Conservation (phyloP, 345 rosid species). For the Euphorbia lathyris region DNA sequence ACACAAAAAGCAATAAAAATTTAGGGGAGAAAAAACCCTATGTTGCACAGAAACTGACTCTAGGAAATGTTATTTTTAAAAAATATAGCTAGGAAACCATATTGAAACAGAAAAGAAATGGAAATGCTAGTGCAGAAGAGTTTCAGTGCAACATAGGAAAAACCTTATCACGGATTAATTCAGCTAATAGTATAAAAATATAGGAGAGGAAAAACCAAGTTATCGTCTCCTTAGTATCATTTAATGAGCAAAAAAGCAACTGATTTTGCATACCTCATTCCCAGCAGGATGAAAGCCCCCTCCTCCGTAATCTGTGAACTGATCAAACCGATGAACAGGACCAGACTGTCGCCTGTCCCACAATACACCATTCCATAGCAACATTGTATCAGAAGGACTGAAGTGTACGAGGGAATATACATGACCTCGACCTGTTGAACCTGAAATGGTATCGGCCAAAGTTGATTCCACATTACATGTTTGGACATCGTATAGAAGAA, state of each 20-base stretch:
- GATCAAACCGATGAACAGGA: conserved; percentile 72
- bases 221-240: neutral
- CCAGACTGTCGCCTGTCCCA: conserved; percentile 75
- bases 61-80: too few relatives aligned
- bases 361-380: conserved; percentile 89
- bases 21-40: too few relatives aligned
- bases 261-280: conserved; percentile 65
- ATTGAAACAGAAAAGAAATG: too few relatives aligned
- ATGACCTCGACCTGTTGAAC: conserved; percentile 64
- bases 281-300: conserved; percentile 99
- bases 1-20: too few relatives aligned
- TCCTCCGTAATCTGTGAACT: conserved; percentile 91
- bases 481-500: conserved; percentile 80
- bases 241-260: neutral
- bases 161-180: neutral
- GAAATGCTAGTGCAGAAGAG: too few relatives aligned
- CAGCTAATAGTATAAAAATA: neutral
- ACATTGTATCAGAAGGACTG: conserved; percentile 74
- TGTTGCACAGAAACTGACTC: too few relatives aligned
- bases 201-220: neutral
- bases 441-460: conserved; percentile 53
- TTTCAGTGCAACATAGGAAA: too few relatives aligned
- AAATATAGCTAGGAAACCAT: too few relatives aligned
- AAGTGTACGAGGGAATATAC: conserved; percentile 79
- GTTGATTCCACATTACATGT: conserved; percentile 52